A percentile compares a stretch with the other conserved stretches of the same genome.
These are phyloP conservation scores for Protostelium mycophagum DNA, from an alignment of 78 protist species.

Conservation along the genomic window DNA sequence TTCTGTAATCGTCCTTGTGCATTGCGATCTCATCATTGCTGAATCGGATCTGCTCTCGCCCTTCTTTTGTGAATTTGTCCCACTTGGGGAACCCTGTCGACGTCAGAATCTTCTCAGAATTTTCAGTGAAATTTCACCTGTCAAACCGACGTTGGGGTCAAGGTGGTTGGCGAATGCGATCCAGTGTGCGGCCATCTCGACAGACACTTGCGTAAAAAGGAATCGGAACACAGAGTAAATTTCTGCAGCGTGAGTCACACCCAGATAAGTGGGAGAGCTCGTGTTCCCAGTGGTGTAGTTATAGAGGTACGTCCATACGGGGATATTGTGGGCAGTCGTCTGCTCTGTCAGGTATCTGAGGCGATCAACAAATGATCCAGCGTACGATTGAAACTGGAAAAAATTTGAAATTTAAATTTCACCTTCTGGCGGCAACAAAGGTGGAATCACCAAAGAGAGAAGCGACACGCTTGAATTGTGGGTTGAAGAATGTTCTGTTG, in stretches of 20 bases:
- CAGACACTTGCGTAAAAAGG: not conserved
- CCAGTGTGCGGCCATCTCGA: not conserved
- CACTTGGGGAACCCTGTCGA: not conserved
- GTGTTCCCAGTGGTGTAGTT: not conserved
- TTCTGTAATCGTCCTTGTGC: not conserved
- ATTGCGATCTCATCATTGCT: not conserved
- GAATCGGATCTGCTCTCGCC: not conserved
- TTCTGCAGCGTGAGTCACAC: not conserved
- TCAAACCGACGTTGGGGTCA: not conserved
- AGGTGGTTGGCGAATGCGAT: not conserved
- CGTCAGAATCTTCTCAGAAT: not conserved
- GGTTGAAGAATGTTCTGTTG: not conserved
- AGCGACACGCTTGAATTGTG: not conserved
- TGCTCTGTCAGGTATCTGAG: not conserved
- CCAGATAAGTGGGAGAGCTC: not conserved
- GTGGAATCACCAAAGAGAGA: not conserved
- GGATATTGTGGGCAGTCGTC: not conserved
- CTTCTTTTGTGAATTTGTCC: not conserved
- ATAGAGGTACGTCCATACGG: not conserved
- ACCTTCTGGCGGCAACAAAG: not conserved
- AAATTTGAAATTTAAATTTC: not conserved
- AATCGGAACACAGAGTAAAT: not conserved
- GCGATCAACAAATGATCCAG: not conserved
- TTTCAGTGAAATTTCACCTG: not conserved
- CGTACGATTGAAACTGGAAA: not conserved